phyloP scores from a whole-genome alignment of 352 stramenopile genomes.

The Globisporangium parvum region DNA sequence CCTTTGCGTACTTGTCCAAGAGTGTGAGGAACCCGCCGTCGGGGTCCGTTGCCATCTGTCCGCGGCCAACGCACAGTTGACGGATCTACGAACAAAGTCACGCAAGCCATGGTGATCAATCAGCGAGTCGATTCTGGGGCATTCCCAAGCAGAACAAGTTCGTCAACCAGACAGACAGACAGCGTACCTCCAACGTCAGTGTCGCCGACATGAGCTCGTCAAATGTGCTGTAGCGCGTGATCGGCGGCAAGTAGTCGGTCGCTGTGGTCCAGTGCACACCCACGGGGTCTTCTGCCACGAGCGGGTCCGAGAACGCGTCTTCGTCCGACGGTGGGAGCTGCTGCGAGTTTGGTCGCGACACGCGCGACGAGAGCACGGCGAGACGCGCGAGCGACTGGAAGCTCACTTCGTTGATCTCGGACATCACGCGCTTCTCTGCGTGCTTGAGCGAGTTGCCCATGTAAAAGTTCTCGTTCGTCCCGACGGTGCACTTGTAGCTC shows the following conservation, averaged over 20 bases:
- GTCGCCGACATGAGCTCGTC: constrained; percentile 89
- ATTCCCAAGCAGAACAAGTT: too few relatives aligned
- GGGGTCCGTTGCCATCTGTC: constrained; percentile 80
- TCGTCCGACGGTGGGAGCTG: constrained; percentile 40
- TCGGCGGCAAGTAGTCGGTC: constrained; percentile 65
- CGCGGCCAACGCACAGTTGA: constrained; percentile 70
- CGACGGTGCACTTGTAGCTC: constrained; percentile 88
- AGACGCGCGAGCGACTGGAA: constrained; percentile 82
- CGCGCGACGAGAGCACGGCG: constrained; percentile 76
- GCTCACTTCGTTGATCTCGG: constrained; percentile 81
- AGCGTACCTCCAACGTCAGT: constrained; percentile 72
- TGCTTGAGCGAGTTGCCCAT: constrained; percentile 83
- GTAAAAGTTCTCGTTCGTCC: constrained; percentile 83
- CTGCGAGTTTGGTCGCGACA: constrained; percentile 62
- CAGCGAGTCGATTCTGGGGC: too few relatives aligned
- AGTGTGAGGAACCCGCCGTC: constrained; percentile 77
- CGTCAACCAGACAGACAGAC: background rate
- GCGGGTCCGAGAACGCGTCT: constrained; percentile 35
- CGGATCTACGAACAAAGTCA: constrained; percentile 40
- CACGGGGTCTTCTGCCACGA: constrained; percentile 75
- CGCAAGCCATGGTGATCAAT: constrained; percentile 1
- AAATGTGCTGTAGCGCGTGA: constrained; percentile 86
- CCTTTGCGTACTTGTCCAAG: constrained; percentile 84
- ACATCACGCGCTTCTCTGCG: constrained; percentile 63
- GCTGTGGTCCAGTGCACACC: constrained; percentile 62